Evolutionary conservation across 176 grass and related monocot species (phyloP).

Genomic region (Carex myosuroides): DNA sequence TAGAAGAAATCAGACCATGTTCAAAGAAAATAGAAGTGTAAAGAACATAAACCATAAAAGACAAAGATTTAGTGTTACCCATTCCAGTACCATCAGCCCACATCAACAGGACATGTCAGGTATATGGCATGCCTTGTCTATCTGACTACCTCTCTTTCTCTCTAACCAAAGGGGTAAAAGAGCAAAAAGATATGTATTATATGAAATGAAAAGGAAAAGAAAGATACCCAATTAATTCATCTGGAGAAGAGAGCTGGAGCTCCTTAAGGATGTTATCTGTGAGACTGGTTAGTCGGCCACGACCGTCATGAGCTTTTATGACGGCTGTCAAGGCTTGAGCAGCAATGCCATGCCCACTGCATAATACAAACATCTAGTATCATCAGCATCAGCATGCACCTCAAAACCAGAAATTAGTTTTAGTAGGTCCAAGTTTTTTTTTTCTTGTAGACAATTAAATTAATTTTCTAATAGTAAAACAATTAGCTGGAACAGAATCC

Average conservation of each 20-base stretch:
- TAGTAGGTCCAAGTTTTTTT: background rate
- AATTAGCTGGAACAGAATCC: slow-evolving; percentile 3
- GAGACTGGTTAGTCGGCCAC: slow-evolving; percentile 81
- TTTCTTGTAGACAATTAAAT: background rate
- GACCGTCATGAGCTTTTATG: slow-evolving; percentile 76
- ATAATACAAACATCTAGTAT: slow-evolving; percentile 47
- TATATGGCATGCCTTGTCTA: background rate
- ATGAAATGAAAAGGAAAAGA: slow-evolving; percentile 1
- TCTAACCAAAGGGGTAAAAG: background rate
- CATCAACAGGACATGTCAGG: background rate
- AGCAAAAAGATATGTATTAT: background rate
- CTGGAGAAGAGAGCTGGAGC: slow-evolving; percentile 84
- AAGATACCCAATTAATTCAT: slow-evolving; percentile 94
- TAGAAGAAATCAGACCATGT: background rate
- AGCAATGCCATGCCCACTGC: slow-evolving; percentile 99
- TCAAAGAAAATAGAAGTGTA: background rate
- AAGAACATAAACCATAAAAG: background rate
- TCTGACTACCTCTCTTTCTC: background rate
- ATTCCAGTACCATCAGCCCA: background rate
- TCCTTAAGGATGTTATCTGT: slow-evolving; percentile 55
- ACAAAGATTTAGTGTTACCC: background rate
- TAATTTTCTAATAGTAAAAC: background rate
- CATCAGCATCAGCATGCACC: slow-evolving; percentile 3
- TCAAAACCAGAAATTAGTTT: background rate
- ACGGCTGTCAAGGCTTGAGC: slow-evolving; percentile 91